Evolutionary conservation across 176 grass and related monocot species (phyloP), one percentile per base, ranked within the genome.

Genomic region (Thalia dealbata): DNA sequence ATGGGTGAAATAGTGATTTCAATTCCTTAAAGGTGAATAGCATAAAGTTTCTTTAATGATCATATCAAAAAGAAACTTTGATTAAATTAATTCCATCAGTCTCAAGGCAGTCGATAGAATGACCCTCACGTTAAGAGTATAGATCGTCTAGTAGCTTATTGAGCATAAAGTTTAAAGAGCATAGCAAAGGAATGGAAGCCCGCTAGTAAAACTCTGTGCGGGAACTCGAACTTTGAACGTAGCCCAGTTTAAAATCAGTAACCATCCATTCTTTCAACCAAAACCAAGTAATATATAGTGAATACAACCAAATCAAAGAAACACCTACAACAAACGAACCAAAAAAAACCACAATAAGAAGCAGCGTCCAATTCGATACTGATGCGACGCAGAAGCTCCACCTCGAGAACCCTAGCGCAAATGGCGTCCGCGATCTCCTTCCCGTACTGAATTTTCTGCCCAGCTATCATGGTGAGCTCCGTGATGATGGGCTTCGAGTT

Each of bases 401-500:
- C 72, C 72, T 61, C 72, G 23, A 74, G 72, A 74, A 74, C 52
- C 35, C 72, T 18, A 60, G 52, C 2, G 54, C 72, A 74, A 29
- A 74, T 74, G 50, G 35, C 54, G 12, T 74, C 72, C 10, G 72
- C 72, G 35, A 74, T 60, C 30, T 23, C 72, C 72, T 74, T 52
- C 8, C 52, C 30, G 27, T 35, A 74, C 29, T 25, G 72, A 52
- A 74, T 44, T 58, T 58, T 16, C 29, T 74, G 32, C 18, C 72
- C 72, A 3, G 72, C 52, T 30, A 74, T 61, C 25, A 74, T 74
- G 0, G 72, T 74, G 54, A 58, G 54, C 21, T 74, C 55, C 29
- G 72, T 43, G 74, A 99, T 95, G 76, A 91, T 91, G 15, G 95
- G 95, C 85, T 99, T 99, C 71, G 90, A 99, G 82, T 99, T 99